Conservation (phyloP, 2,329 filamentous ascomycete species). For the Penicillium paneum region DNA sequence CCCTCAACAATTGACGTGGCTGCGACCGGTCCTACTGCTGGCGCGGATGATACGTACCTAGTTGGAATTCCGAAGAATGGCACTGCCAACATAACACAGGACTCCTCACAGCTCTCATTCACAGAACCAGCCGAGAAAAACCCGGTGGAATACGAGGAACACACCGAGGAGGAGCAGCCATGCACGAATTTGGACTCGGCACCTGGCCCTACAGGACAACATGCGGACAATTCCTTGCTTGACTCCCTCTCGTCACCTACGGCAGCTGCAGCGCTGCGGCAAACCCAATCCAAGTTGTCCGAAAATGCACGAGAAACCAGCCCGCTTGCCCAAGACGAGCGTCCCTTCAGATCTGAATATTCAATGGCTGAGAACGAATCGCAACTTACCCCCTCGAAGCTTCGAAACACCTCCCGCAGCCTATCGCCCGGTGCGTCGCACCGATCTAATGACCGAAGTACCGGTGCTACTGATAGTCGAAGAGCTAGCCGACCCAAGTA, state of each 20-base stretch:
- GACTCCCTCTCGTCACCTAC: constrained; percentile 47
- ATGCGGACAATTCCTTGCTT: constrained; percentile 33
- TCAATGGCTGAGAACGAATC: constrained; percentile 25
- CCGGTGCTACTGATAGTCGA: constrained; percentile 27
- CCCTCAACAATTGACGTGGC: constrained; percentile 44
- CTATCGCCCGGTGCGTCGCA: constrained; percentile 27
- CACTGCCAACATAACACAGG: constrained; percentile 13
- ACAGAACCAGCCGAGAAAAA: constrained; percentile 24
- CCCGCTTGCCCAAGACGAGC: constrained; percentile 23
- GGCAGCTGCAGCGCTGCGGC: constrained; percentile 43
- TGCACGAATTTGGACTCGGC: background rate
- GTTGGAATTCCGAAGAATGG: constrained; percentile 36
- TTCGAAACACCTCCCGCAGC: constrained; percentile 27
- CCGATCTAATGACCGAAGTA: constrained; percentile 28
- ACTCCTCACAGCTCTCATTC: constrained; percentile 27
- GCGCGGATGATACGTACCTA: constrained; percentile 45
- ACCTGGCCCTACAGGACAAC: background rate
- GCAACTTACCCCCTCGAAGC: constrained; percentile 27
- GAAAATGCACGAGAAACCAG: constrained; percentile 20
- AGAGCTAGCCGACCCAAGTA: constrained; percentile 53
- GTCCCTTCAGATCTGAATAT: constrained; percentile 20
- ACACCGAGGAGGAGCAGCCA: background rate
- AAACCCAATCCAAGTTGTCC: constrained; percentile 35
- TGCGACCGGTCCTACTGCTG: constrained; percentile 24
- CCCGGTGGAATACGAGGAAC: constrained; percentile 16